phyloP scores from a whole-genome alignment of 2,329 filamentous ascomycete species.

The Xylaria sp. region DNA sequence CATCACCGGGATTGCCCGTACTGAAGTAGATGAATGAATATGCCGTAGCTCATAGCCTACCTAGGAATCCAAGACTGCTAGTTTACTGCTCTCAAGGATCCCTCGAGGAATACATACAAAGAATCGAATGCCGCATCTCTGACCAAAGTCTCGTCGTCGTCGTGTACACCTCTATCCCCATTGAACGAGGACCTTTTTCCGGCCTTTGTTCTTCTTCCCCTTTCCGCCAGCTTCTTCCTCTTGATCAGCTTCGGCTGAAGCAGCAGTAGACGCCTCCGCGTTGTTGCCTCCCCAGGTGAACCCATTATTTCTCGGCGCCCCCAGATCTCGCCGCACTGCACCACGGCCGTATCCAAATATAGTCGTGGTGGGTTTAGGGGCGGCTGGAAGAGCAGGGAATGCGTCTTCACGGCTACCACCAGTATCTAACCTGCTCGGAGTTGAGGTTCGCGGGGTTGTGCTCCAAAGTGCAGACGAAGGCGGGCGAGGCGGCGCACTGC shows the following conservation, averaged over 20 bases:
- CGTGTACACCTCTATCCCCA: slow-evolving; percentile 45
- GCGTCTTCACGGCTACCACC: slow-evolving; percentile 48
- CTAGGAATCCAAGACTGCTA: neutral
- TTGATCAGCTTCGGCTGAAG: slow-evolving; percentile 22
- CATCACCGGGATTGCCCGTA: too few relatives aligned
- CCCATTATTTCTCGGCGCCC: slow-evolving; percentile 40
- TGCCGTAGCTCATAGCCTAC: neutral
- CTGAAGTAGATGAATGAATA: too few relatives aligned
- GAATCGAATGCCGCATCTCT: neutral
- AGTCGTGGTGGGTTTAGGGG: slow-evolving; percentile 61
- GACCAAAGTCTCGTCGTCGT: neutral
- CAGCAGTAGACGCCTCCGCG: slow-evolving; percentile 14
- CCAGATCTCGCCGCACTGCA: slow-evolving; percentile 50
- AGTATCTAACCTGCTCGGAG: slow-evolving; percentile 16
- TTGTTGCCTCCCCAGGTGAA: slow-evolving; percentile 47
- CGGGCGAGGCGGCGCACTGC: slow-evolving; percentile 14
- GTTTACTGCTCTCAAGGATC: too few relatives aligned
- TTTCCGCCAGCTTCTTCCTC: slow-evolving; percentile 30
- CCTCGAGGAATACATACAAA: neutral
- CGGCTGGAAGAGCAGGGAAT: slow-evolving; percentile 78
- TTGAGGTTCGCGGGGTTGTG: slow-evolving; percentile 9
- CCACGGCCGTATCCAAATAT: slow-evolving; percentile 57
- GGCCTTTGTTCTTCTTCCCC: slow-evolving; percentile 57
- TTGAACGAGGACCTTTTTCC: slow-evolving; percentile 57
- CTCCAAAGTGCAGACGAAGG: slow-evolving; percentile 25